A percentile compares a stretch with the other conserved stretches of the same genome.
Conservation (phyloP, 177 flowering plant species). For the Vitis hybrid region DNA sequence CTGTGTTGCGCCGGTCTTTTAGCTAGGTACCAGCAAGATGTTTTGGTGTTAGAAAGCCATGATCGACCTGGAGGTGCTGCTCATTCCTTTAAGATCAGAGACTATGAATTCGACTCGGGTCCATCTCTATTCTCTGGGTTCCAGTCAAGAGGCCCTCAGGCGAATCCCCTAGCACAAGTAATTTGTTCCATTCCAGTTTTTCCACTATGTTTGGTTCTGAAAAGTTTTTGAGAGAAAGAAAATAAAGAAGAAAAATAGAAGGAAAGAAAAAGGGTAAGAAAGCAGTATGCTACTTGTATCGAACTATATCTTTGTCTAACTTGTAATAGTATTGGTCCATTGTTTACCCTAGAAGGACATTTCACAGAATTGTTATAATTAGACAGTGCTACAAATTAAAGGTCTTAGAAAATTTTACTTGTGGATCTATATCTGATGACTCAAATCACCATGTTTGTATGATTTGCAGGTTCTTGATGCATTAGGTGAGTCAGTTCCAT, state of each 20-base stretch:
- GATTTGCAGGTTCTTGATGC: slow-evolving; percentile 83
- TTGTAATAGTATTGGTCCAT: no score
- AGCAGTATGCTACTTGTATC: no score
- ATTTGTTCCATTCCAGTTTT: not conserved
- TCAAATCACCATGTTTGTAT: not conserved
- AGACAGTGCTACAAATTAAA: not conserved
- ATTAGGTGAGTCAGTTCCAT: slow-evolving; percentile 76
- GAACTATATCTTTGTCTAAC: no score
- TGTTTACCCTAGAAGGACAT: not conserved
- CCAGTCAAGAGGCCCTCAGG: slow-evolving; percentile 91
- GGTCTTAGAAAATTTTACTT: no score
- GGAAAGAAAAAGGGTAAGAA: no score
- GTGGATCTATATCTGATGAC: not conserved
- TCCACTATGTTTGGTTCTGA: not conserved
- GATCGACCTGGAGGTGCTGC: slow-evolving; percentile 96
- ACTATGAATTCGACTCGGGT: slow-evolving; percentile 86
- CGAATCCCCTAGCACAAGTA: slow-evolving; percentile 95
- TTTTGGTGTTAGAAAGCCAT: slow-evolving; percentile 88
- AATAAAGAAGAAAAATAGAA: no score
- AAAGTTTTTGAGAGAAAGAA: not conserved
- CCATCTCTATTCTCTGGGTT: slow-evolving; percentile 96
- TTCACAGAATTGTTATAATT: not conserved
- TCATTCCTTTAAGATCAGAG: slow-evolving; percentile 85
- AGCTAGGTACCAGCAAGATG: slow-evolving; percentile 82
- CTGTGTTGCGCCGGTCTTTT: slow-evolving; percentile 81